Evolutionary conservation across 2,329 filamentous ascomycete species (phyloP).

Genomic region (Ophiognomonia clavigignenti-juglandacearum): DNA sequence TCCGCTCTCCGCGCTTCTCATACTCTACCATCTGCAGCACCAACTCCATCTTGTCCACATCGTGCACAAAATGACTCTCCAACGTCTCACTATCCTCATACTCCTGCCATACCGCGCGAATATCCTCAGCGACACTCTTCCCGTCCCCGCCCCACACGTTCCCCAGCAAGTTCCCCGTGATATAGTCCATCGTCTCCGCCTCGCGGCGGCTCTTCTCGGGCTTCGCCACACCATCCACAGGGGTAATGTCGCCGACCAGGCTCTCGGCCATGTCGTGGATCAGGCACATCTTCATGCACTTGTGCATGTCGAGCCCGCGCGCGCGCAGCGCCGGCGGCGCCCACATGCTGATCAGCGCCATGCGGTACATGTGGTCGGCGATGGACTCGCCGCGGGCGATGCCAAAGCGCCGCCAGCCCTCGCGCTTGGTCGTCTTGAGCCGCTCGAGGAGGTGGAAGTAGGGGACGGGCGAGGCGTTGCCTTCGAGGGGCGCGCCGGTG

Average conservation of each 20-base stretch:
- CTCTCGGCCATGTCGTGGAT: constrained; percentile 97
- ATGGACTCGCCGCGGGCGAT: constrained; percentile 82
- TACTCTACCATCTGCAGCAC: constrained; percentile 96
- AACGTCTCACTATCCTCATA: constrained; percentile 84
- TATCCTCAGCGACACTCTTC: constrained; percentile 56
- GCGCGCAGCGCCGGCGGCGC: constrained; percentile 70
- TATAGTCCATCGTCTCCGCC: constrained; percentile 85
- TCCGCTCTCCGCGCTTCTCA: constrained; percentile 64
- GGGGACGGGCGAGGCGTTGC: constrained; percentile 69
- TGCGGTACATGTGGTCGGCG: constrained; percentile 98
- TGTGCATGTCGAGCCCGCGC: constrained; percentile 64
- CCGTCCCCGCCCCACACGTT: constrained; percentile 62
- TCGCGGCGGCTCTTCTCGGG: constrained; percentile 86
- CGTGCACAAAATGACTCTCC: constrained; percentile 88
- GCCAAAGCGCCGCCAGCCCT: constrained; percentile 89
- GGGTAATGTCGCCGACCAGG: constrained; percentile 94
- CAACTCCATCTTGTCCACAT: constrained; percentile 95
- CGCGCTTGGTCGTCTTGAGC: constrained; percentile 92
- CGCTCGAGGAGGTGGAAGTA: constrained; percentile 95
- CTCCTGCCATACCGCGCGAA: constrained; percentile 84
- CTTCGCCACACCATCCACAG: constrained; percentile 80
- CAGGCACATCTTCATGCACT: constrained; percentile 92
- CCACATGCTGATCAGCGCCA: constrained; percentile 94
- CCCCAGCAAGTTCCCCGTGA: constrained; percentile 68
- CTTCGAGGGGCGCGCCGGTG: constrained; percentile 50